Conservation (phyloP, 208 protist genomes). For the Trypanosoma grayi region DNA sequence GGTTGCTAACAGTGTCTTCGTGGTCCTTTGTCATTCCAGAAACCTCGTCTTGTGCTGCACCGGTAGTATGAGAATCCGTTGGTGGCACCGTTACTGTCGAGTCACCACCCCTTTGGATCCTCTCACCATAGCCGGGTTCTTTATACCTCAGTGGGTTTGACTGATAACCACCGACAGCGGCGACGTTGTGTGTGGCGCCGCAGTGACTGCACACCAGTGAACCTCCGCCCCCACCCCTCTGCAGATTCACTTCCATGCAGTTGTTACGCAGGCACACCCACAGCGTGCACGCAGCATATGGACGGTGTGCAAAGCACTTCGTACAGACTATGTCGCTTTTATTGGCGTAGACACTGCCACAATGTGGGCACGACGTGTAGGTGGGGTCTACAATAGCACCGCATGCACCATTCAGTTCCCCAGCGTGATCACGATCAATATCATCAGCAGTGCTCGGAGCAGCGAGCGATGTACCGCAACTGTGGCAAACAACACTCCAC, state of each 20-base stretch:
- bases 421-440: too few species aligned
- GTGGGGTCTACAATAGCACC: background rate
- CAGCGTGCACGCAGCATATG: background rate
- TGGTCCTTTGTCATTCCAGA: background rate
- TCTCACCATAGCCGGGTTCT: background rate
- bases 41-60: background rate
- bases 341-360: conserved; percentile 18
- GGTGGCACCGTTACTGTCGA: too few species aligned
- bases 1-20: background rate
- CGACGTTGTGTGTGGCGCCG: conserved; percentile 6
- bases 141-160: conserved; percentile 13
- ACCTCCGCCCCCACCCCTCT: background rate
- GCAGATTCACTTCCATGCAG: conserved; percentile 58
- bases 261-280: conserved; percentile 69
- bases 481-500: conserved; percentile 28
- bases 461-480: conserved; percentile 8
- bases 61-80: too few species aligned
- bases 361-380: conserved; percentile 18
- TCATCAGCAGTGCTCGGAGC: too few species aligned
- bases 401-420: background rate
- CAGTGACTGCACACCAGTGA: conserved; percentile 17
- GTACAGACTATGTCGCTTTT: conserved; percentile 21
- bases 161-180: conserved; percentile 8
- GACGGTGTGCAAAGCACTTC: conserved; percentile 12
- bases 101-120: too few species aligned